Evolutionary conservation across 2,329 filamentous ascomycete species (phyloP).

Genomic region (Cryoendolithus antarcticus): DNA sequence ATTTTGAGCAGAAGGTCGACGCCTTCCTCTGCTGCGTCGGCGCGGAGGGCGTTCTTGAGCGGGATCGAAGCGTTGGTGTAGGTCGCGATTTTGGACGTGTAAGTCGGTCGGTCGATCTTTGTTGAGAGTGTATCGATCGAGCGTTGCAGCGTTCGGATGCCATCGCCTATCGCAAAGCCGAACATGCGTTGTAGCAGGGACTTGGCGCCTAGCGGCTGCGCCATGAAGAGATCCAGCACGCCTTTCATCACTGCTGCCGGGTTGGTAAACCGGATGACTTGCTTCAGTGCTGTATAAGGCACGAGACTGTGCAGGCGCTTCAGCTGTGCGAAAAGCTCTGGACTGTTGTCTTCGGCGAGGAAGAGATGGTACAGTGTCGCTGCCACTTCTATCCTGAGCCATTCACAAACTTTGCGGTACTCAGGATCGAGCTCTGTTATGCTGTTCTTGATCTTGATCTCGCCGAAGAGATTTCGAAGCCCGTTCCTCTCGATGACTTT

Average conservation of each 20-base stretch:
- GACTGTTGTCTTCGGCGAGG: constrained; percentile 94
- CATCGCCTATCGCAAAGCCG: constrained; percentile 78
- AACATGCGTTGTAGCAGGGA: constrained; percentile 93
- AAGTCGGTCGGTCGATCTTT: constrained; percentile 70
- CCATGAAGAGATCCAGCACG: constrained; percentile 86
- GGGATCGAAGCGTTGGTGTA: constrained; percentile 67
- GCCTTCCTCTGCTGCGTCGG: constrained; percentile 59
- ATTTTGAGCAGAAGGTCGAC: constrained; percentile 80
- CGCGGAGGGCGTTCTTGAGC: constrained; percentile 60
- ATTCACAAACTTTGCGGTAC: constrained; percentile 96
- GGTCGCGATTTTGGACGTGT: constrained; percentile 67
- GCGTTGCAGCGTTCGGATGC: constrained; percentile 74
- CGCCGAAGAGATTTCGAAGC: constrained; percentile 79
- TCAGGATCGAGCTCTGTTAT: constrained; percentile 84
- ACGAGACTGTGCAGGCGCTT: constrained; percentile 91
- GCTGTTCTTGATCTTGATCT: constrained; percentile 80
- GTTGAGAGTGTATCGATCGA: constrained; percentile 65
- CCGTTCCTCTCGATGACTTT: constrained; percentile 68
- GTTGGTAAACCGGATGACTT: constrained; percentile 91
- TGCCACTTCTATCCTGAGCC: constrained; percentile 92
- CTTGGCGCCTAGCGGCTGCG: constrained; percentile 81
- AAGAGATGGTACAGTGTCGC: constrained; percentile 96
- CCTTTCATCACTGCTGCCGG: constrained; percentile 95
- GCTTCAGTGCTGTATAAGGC: constrained; percentile 87
- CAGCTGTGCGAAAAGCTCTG: constrained; percentile 85